Conservation (phyloP, 495 filamentous ascomycete species). For the Talaromyces proteolyticus region DNA sequence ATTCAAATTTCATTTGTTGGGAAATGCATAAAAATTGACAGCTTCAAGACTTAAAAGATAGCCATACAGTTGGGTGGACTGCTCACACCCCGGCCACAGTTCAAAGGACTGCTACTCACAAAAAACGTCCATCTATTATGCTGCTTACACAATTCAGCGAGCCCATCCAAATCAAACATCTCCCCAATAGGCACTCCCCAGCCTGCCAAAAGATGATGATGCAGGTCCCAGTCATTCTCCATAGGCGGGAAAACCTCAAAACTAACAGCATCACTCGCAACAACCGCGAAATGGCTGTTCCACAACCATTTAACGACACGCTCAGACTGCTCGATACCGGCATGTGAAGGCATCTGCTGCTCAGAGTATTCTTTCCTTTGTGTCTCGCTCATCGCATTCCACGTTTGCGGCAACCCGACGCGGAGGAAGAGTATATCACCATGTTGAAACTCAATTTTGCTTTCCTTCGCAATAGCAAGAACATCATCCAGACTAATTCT, state of each 20-base stretch:
- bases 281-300: conserved; percentile 63
- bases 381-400: conserved; percentile 33
- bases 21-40: neutral
- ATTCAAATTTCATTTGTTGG: too few species aligned
- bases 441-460: conserved; percentile 49
- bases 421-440: conserved; percentile 73
- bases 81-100: conserved; percentile 41
- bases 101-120: conserved; percentile 58
- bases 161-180: conserved; percentile 57
- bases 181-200: conserved; percentile 66
- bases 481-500: conserved; percentile 53
- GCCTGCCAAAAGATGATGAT: conserved; percentile 59
- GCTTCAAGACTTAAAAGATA: conserved; percentile 23
- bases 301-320: conserved; percentile 61
- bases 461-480: conserved; percentile 44
- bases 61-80: conserved; percentile 45
- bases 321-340: conserved; percentile 59
- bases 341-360: conserved; percentile 43
- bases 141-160: conserved; percentile 46
- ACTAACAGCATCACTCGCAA: conserved; percentile 59
- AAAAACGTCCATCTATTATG: conserved; percentile 65
- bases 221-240: conserved; percentile 44
- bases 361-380: conserved; percentile 30
- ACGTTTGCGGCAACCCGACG: conserved; percentile 51
- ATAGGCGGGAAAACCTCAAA: conserved; percentile 58